These are phyloP conservation scores for Middelhovenomyces tepae DNA, from an alignment of 805 yeast species.

Conservation along the genomic window DNA sequence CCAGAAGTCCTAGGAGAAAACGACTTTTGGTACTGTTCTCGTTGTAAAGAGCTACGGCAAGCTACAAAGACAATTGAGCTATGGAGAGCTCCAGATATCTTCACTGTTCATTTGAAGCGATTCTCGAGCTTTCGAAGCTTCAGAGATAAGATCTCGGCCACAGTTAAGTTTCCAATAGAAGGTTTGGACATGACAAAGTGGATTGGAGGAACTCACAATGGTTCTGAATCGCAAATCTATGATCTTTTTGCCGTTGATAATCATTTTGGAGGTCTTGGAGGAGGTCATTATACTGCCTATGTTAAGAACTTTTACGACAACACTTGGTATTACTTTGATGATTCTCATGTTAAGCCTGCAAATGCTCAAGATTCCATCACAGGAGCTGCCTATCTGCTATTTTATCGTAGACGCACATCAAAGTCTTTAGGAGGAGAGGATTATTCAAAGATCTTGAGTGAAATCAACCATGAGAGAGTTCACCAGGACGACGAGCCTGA, in stretches of 20 bases:
- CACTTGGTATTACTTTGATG: conserved; percentile 87
- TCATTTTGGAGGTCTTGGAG: conserved; percentile 93
- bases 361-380: conserved; percentile 54
- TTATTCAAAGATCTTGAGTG: no score
- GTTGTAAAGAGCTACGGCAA: conserved; percentile 78
- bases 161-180: conserved; percentile 80
- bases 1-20: conserved; percentile 82
- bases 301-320: conserved; percentile 69
- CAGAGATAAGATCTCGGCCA: conserved; percentile 80
- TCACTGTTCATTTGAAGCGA: conserved; percentile 83
- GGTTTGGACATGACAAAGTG: conserved; percentile 66
- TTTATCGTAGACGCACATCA: conserved; percentile 50
- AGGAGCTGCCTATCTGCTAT: conserved; percentile 79
- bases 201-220: conserved; percentile 30
- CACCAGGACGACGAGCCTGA: no score
- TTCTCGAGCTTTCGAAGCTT: conserved; percentile 77
- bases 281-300: conserved; percentile 93
- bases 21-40: conserved; percentile 91
- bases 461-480: no score
- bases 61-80: conserved; percentile 86
- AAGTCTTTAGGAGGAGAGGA: conserved; percentile 21
- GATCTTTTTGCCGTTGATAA: conserved; percentile 91
- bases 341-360: conserved; percentile 58
- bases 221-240: conserved; percentile 37
- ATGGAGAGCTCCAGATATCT: conserved; percentile 90